Evolutionary conservation across 345 rosid genomes (phyloP), one percentile per base, ranked within the genome.

Genomic region (Cardiospermum halicacabum): DNA sequence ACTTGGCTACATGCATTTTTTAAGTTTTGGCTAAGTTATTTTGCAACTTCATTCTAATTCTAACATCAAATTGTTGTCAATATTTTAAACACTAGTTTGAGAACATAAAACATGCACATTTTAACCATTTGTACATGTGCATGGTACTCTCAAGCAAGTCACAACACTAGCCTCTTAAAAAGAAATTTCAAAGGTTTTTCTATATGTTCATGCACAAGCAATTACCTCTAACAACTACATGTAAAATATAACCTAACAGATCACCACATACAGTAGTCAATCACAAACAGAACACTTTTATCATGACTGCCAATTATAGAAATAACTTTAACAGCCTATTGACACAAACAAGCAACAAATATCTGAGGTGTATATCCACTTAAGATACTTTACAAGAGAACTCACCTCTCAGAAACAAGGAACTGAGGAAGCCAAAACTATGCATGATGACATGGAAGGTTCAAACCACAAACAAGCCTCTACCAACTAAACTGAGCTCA

Each of bases 31-130:
- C 61, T 57, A 26, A 57, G 31, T 11, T 13, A 3, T 15, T n/a
- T 7, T 36, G 53, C 4, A 13, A 62, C 27, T 30, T 15, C 22
- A 19, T 47, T 61, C 65, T 47, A 61, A 10, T 30, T 61, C 65
- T 47, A 61, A 10, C 19, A 19, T 18, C 18, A 61, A 28, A 4
- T 45, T 19, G 42, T 4, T 45, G 27, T 42, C 27, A 1, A 25
- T 7, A 48, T 5, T 30, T n/a, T 16, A 7, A 59, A 11, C 18
- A 9, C 63, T 24, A 25, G 8, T 40, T 25, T 30, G 42, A n/a
- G 30, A 24, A 28, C n/a, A n/a, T n/a, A 21, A 11, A 47, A 15
- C 47, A 15, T 59, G 6, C 10, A n/a, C 13, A 10, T 11, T 21
- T 11, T 15, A 1, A 4, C 3, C 16, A 26, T 56, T 58, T 34